phyloP scores from a whole-genome alignment of 2,329 filamentous ascomycete species.

The Colletotrichum filicis region DNA sequence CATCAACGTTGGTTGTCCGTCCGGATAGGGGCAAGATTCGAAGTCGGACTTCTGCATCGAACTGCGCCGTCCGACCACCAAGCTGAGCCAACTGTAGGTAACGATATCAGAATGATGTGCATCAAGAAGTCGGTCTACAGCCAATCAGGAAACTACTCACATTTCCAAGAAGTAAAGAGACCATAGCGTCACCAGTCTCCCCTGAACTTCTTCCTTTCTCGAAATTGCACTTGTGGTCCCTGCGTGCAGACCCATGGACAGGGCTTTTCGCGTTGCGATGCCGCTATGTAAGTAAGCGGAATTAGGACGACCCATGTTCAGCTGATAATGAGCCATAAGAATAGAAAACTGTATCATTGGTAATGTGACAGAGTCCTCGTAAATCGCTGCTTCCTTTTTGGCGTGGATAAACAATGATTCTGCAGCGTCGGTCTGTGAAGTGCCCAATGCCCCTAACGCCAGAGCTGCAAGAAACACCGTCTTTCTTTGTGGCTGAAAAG shows the following conservation, averaged over 20 bases:
- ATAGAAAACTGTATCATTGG: slow-evolving; percentile 44
- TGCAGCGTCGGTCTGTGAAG: slow-evolving; percentile 39
- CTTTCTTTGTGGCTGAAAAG: slow-evolving; percentile 38
- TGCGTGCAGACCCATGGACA: slow-evolving; percentile 43
- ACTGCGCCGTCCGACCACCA: slow-evolving; percentile 24
- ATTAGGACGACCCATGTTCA: slow-evolving; percentile 43
- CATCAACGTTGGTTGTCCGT: slow-evolving; percentile 20
- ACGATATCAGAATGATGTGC: not conserved
- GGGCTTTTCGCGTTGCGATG: slow-evolving; percentile 41
- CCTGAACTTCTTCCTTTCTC: slow-evolving; percentile 37
- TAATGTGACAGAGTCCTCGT: slow-evolving; percentile 45
- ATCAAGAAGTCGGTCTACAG: no score
- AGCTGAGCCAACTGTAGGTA: slow-evolving; percentile 10
- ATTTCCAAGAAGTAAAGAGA: slow-evolving; percentile 43
- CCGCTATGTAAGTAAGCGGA: slow-evolving; percentile 43
- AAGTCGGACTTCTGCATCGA: slow-evolving; percentile 26
- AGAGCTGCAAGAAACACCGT: slow-evolving; percentile 39
- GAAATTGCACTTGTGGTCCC: slow-evolving; percentile 36
- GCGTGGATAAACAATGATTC: slow-evolving; percentile 41
- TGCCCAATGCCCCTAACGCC: slow-evolving; percentile 41
- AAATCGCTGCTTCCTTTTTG: slow-evolving; percentile 39
- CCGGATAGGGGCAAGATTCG: slow-evolving; percentile 20
- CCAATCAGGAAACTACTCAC: not conserved
- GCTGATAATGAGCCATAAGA: slow-evolving; percentile 41
- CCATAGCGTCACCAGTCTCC: slow-evolving; percentile 42